Evolutionary conservation across 495 filamentous ascomycete species (phyloP), one percentile per base, ranked within the genome.

Genomic region (Annulohypoxylon maeteangense): DNA sequence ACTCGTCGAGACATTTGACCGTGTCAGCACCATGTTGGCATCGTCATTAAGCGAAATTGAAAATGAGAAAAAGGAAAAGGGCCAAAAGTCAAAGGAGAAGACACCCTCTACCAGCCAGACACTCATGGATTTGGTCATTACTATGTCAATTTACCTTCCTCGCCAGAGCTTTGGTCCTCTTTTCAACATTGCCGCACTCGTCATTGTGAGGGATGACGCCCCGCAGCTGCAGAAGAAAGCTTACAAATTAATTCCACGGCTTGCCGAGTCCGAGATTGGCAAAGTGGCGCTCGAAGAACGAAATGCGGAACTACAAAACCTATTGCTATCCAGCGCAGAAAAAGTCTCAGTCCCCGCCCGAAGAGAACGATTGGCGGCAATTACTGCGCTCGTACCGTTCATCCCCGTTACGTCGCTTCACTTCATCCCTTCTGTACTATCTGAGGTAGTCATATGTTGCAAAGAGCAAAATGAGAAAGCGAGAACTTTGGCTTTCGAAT

Each of bases 191-290:
- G 92, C 95, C 4, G 85, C 92, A 0, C 83, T 91, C 11, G 90
- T 97, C 55, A 87, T 98, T 61, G 88, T 90, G 71, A 90, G 88
- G 70, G 80, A 87, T 51, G 85, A 89, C 34, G 96, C 98, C 68
- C 91, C 95, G 25, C 95, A 98, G 75, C 84, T 99, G n/a, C 93
- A 98, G 78, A 99, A 99, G 87, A 99, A 99, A 81, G 95, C 95
- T 3, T 99, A 98, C 84, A 98, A 98, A 80, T 85, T 99, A 53
- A 93, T 99, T 59, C 95, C 95, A 7, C 89, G 95, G 31, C 87
- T 99, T 45, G 90, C 92, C 2, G 89, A 91, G 31, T 94, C 93
- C 6, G 85, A 89, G n/a, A 84, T 81, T 27, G 96, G 96, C 14
- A 84, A 83, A 34, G 80, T 81, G 4, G 93, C 94, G 12, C 85